Evolutionary conservation across 2,329 filamentous ascomycete genomes (phyloP).

Genomic region (Venturia aucupariae): DNA sequence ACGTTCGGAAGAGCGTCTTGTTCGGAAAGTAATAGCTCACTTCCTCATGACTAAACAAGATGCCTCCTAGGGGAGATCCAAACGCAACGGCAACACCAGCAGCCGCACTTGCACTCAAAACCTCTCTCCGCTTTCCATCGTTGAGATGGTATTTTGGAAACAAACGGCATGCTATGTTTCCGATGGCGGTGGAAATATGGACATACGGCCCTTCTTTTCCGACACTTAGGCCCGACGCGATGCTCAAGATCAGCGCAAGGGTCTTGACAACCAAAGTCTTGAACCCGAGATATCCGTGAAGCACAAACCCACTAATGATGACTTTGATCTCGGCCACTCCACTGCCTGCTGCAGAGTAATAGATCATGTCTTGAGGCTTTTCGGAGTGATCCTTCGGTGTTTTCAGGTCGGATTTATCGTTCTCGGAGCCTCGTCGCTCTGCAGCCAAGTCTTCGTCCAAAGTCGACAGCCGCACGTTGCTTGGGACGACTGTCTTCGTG

Average conservation of each 20-base stretch:
- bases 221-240: conserved; percentile 84
- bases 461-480: conserved; percentile 74
- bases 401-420: conserved; percentile 35
- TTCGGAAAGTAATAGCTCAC: conserved; percentile 96
- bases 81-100: conserved; percentile 92
- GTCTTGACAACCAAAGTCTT: conserved; percentile 83
- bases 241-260: conserved; percentile 71
- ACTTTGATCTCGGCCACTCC: conserved; percentile 96
- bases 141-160: conserved; percentile 91
- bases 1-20: conserved; percentile 93
- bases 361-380: conserved; percentile 52
- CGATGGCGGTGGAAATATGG: conserved; percentile 92
- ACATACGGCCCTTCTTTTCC: conserved; percentile 96
- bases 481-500: conserved; percentile 92
- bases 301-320: conserved; percentile 92
- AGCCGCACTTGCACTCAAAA: conserved; percentile 85
- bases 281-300: conserved; percentile 88
- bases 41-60: conserved; percentile 89
- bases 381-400: conserved; percentile 42
- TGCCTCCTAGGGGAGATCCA: conserved; percentile 80
- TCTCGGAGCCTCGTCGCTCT: conserved; percentile 36
- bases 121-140: conserved; percentile 86
- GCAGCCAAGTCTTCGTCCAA: conserved; percentile 89
- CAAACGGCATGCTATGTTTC: conserved; percentile 89
- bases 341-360: conserved; percentile 91